These are phyloP conservation scores for Schizonepeta tenuifolia DNA, from an alignment of 257 asterid genomes.

Conservation along the genomic window DNA sequence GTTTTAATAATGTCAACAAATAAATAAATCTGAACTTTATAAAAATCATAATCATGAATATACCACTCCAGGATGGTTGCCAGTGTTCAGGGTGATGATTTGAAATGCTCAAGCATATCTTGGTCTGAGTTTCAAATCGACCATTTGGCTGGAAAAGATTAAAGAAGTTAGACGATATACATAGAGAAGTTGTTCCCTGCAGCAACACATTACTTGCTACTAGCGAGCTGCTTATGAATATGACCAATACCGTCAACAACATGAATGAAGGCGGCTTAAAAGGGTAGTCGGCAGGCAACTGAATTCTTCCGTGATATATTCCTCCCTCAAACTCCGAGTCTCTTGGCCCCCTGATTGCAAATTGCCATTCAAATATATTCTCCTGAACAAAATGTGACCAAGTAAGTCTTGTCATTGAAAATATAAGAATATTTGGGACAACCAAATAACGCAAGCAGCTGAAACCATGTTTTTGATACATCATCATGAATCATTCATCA, in stretches of 20 bases:
- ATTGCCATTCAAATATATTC: constrained; percentile 89
- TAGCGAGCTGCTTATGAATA: constrained; percentile 19
- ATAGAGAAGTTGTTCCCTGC: not conserved
- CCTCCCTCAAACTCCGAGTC: constrained; percentile 91
- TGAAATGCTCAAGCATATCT: constrained; percentile 97
- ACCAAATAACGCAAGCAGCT: not conserved
- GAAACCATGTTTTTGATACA: constrained; percentile 10
- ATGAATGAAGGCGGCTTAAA: constrained; percentile 89
- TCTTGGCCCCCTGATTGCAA: constrained; percentile 83
- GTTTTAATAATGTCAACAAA: not conserved
- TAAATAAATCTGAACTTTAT: not conserved
- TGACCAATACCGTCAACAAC: constrained; percentile 65
- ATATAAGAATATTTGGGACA: not conserved
- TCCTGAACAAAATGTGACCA: constrained; percentile 47
- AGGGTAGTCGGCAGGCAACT: constrained; percentile 87
- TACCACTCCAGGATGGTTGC: constrained; percentile 99
- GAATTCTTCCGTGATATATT: constrained; percentile 88
- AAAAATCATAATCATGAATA: constrained; percentile 25
- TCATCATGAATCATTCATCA: not conserved
- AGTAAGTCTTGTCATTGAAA: not conserved
- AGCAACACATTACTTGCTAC: constrained; percentile 10
- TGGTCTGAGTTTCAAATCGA: constrained; percentile 93
- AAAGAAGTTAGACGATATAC: constrained; percentile 4
- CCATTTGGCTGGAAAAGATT: constrained; percentile 73
- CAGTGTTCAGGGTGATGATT: constrained; percentile 99